Evolutionary conservation across 2,329 filamentous ascomycete genomes (phyloP), one percentile per base, ranked within the genome.

Genomic region (Ophiosphaerella herpotricha): DNA sequence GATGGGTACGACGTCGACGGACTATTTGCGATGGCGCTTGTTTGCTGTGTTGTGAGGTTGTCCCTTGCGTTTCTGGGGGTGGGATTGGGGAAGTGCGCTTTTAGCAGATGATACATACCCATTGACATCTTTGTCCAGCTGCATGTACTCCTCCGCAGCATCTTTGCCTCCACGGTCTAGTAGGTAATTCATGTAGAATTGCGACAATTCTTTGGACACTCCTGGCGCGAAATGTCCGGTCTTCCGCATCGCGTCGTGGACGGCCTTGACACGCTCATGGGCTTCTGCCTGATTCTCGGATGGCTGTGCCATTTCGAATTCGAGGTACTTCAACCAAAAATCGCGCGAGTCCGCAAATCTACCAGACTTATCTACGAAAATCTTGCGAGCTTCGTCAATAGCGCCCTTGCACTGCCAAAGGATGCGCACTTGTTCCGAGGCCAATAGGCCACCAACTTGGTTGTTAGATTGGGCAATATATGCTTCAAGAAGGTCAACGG

Each of bases 241-340:
- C 40, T 81, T 78, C 31, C 87, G 82, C 63, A 96, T 82, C 63
- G 90, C 85, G 18, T 89, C 82, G 66, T 93, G 85, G 11, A 97
- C 88, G 45, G 86, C 82, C 75, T 90, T 90, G 68, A 97, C 85
- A n/a, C 87, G 87, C 57, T 85, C 80, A 44, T 86, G 85, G 1
- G 78, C 63, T 66, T 93, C 89, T 2, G 82, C 79, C 42, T 85
- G 82, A 1, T 80, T 75, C 54, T 78, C 86, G 1, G 86, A 87
- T 9, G 90, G 88, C 71, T 96, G 92, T 48, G 89, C 85, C 41
- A 95, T 79, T 77, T 99, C 94, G 67, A 99, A 96, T 50, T 88
- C 80, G 46, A 97, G 82, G 80, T 91, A 97, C 66, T 85, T 89
- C 61, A 86, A 81, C 93, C 94, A 99, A 79, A 97, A 97, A 37